Percentiles rank a stretch among this genome's conserved stretches.
These are phyloP conservation scores for Lizonia empirigonia DNA, from an alignment of 2,329 filamentous ascomycete species.

Conservation along the genomic window DNA sequence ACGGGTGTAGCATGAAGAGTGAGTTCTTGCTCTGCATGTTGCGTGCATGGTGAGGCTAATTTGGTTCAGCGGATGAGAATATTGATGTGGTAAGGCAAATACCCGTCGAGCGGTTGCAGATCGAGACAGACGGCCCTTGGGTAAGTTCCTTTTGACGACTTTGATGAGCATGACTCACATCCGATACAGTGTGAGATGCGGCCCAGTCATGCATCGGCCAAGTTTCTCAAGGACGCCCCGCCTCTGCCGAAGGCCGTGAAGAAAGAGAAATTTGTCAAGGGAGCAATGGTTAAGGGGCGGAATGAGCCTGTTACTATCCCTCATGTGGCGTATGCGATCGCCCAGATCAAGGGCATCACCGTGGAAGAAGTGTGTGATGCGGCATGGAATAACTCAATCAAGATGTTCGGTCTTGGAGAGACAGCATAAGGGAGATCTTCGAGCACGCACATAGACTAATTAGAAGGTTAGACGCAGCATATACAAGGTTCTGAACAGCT, in stretches of 20 bases:
- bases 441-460: background rate
- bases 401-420: conserved; percentile 49
- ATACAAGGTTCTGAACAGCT: background rate
- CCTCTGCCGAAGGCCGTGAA: conserved; percentile 82
- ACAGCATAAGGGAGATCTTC: conserved; percentile 12
- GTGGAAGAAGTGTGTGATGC: conserved; percentile 86
- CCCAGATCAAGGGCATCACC: conserved; percentile 78
- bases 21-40: background rate
- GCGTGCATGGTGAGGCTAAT: conserved; percentile 1
- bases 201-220: conserved; percentile 82
- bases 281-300: conserved; percentile 88
- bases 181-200: conserved; percentile 78
- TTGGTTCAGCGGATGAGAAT: conserved; percentile 63
- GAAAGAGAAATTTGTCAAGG: conserved; percentile 92
- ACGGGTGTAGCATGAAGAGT: conserved; percentile 94
- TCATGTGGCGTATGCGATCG: conserved; percentile 86
- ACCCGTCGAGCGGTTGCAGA: conserved; percentile 79
- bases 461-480: background rate
- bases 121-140: conserved; percentile 97
- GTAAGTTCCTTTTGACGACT: conserved; percentile 36
- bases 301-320: conserved; percentile 92
- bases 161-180: background rate
- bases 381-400: conserved; percentile 49
- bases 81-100: conserved; percentile 81
- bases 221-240: conserved; percentile 71